Evolutionary conservation across 2,329 filamentous ascomycete species (phyloP), one percentile per base, ranked within the genome.

Genomic region (Cercospora canescens): DNA sequence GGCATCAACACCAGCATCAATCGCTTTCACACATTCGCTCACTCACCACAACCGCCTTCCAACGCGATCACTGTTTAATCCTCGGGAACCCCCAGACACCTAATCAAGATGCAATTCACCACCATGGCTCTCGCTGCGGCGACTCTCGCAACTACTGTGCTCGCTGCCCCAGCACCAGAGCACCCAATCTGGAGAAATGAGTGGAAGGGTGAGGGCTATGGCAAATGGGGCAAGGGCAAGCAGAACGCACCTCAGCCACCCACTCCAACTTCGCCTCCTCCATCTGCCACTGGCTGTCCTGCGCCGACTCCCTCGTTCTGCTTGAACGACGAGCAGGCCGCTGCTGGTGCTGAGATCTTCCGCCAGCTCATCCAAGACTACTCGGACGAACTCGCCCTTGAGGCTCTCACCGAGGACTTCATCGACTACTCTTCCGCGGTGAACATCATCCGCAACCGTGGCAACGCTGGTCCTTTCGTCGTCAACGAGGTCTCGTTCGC

Each of bases 361-460:
- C 73, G 72, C 45, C 66, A 71, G 59, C 71, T 75, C 60, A 74
- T 75, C 64, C 71, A 71, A 50, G 71, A 72, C 65, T 76, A 76
- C 69, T 72, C 72, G 14, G 70, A 70, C 32, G 71, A 71, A 60
- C 68, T 74, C 28, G 74, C 74, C 0, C 67, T 73, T 18, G 69
- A 70, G 18, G 70, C 71, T 7, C 70, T 76, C 11, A 73, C 74
- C 16, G 70, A 70, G 41, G 73, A 75, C 70, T 76, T 75, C 56
- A 63, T 72, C 63, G 74, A 76, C 68, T 74, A 73, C 62, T 69
- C 72, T 11, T 72, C 72, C 55, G 72, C 73, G 18, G 74, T 75
- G 67, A 75, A 74, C 65, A 75, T 74, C 69, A 72, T 74, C 66
- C 70, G 70, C 66, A 74, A 74, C 67, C 67, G 69, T 24, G 73